These are phyloP conservation scores for Chalciporus sp. DNA, from an alignment of 1,284 basidiomycete genomes.

Conservation along the genomic window DNA sequence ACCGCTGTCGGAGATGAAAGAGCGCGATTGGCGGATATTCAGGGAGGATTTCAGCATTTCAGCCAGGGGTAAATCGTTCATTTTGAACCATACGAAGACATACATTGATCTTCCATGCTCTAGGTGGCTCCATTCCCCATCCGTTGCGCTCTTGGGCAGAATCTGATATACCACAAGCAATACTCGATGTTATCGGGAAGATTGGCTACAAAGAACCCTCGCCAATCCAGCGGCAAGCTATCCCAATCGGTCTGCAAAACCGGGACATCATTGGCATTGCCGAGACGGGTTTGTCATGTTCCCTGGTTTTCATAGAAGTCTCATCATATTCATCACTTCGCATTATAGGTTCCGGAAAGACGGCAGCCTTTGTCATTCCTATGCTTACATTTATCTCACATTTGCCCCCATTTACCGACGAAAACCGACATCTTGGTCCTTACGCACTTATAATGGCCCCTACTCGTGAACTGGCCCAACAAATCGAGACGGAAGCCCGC, in stretches of 20 bases:
- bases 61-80: constrained; percentile 64
- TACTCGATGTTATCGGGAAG: constrained; percentile 84
- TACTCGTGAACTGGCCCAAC: constrained; percentile 96
- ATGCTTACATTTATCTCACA: constrained; percentile 94
- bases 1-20: constrained; percentile 90
- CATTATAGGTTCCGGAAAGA: constrained; percentile 92
- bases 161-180: constrained; percentile 76
- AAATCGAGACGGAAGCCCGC: constrained; percentile 91
- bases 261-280: constrained; percentile 98
- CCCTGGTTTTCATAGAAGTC: background rate
- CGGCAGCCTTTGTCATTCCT: constrained; percentile 98
- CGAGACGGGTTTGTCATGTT: constrained; percentile 75
- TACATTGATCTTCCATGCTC: constrained; percentile 2
- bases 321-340: constrained; percentile 10
- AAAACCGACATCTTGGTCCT: constrained; percentile 91
- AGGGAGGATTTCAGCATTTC: constrained; percentile 98
- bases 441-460: constrained; percentile 94
- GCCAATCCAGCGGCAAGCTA: constrained; percentile 96
- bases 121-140: constrained; percentile 90
- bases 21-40: constrained; percentile 99
- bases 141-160: constrained; percentile 93
- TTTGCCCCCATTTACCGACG: constrained; percentile 85
- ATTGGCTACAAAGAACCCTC: constrained; percentile 98
- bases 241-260: constrained; percentile 95
- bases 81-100: background rate